Conservation (phyloP, 2,329 filamentous ascomycete species). For the Ceratocystis diversiconidia region DNA sequence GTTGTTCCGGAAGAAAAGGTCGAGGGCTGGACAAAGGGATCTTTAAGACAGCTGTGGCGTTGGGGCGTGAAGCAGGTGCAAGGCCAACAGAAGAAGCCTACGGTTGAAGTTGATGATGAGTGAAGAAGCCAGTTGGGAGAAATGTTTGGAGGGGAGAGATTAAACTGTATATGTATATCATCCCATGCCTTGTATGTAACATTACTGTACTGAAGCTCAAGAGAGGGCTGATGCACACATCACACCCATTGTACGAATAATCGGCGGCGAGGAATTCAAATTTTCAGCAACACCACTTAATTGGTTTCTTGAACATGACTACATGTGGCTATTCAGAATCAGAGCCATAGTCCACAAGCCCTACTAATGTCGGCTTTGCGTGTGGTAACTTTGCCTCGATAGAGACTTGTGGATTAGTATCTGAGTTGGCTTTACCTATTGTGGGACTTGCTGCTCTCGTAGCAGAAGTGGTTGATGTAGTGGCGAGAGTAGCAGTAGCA, state of each 20-base stretch:
- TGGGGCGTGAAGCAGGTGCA: conserved; percentile 34
- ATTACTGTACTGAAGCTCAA: not conserved
- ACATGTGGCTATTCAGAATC: conserved; percentile 21
- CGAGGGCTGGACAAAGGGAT: conserved; percentile 53
- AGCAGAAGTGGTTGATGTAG: not conserved
- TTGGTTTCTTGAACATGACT: not conserved
- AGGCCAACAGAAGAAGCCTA: conserved; percentile 29
- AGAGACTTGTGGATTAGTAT: not conserved
- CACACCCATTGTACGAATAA: conserved; percentile 7
- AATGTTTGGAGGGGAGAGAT: not conserved
- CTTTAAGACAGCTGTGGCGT: conserved; percentile 37
- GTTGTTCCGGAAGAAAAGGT: conserved; percentile 52
- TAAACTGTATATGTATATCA: conserved; percentile 3
- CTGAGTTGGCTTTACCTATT: not conserved
- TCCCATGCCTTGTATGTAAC: conserved; percentile 17
- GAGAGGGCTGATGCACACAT: not conserved
- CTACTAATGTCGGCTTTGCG: conserved; percentile 22
- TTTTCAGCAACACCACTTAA: not conserved
- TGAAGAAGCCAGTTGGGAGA: conserved; percentile 19
- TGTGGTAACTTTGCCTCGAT: not conserved
- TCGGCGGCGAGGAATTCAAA: not conserved
- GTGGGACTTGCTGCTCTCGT: not conserved
- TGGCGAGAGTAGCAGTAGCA: not conserved
- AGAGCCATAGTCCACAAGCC: conserved; percentile 43
- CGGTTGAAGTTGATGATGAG: conserved; percentile 28